Evolutionary conservation across 2,329 filamentous ascomycete species (phyloP).

Genomic region (Plectosphaerella sp.): DNA sequence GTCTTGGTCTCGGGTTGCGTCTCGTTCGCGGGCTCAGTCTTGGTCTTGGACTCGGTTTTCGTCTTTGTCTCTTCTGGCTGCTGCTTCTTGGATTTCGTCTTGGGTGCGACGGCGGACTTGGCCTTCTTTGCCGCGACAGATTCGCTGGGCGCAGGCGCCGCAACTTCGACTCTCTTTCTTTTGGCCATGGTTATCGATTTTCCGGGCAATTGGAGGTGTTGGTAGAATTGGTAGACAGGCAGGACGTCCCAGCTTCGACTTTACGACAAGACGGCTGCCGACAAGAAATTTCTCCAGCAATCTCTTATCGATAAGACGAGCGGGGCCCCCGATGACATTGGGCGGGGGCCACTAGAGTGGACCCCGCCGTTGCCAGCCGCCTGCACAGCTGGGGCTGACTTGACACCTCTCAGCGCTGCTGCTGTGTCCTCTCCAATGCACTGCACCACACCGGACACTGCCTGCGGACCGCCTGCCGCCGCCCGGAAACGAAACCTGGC

Average conservation of each 20-base stretch:
- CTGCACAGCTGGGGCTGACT: not conserved
- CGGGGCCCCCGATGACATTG: too few relatives aligned
- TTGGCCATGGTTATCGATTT: constrained; percentile 35
- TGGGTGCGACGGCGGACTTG: constrained; percentile 14
- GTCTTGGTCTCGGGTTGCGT: not conserved
- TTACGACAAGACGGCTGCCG: constrained; percentile 7
- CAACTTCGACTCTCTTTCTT: constrained; percentile 39
- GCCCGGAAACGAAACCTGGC: not conserved
- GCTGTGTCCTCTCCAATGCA: not conserved
- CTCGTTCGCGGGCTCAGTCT: constrained; percentile 12
- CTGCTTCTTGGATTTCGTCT: not conserved
- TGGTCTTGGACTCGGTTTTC: constrained; percentile 17
- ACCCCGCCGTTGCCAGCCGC: not conserved
- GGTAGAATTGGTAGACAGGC: constrained; percentile 3
- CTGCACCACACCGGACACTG: not conserved
- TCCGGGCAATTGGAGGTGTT: not conserved
- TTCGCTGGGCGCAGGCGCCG: constrained; percentile 12
- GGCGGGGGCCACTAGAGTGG: too few relatives aligned
- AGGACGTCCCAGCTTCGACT: not conserved
- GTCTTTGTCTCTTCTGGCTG: constrained; percentile 8
- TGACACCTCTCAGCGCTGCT: too few relatives aligned
- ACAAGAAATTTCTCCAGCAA: constrained; percentile 5
- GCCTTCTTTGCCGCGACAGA: constrained; percentile 24
- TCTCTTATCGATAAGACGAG: constrained; percentile 13
- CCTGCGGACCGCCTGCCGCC: not conserved